Base-by-base conservation (phyloP, 2,329 filamentous ascomycete genomes). In the Fusarium chuoi region DNA sequence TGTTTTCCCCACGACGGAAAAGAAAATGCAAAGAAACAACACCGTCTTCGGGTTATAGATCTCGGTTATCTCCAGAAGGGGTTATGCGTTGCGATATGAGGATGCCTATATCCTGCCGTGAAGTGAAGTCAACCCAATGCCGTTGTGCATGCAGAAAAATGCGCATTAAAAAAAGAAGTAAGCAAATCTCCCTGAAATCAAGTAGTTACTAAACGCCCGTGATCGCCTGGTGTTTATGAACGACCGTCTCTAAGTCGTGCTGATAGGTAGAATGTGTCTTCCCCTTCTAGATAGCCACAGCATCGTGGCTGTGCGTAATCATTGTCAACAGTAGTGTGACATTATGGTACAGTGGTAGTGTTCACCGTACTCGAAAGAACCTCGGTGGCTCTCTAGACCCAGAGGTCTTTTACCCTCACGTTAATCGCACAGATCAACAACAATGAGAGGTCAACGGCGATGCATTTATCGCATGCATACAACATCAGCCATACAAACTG, bases 401-500 rank as follows among this genome's bases (percentile, higher is more conserved):
- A 12, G 22, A 14, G 33, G 35, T 33, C 56, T 58, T 35, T 44
- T 44, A 45, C 48, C 42, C 24, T 42, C 38, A 38, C 39, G 54
- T 42, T 33, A 41, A 52, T 62, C 55, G 7, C 28, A 68, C 63
- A 49, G 48, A 51, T 28, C 30, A 46, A 61, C 33, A 38, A 44
- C 54, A 48, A 41, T 36, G 41, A 62, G 41, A 62, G 54, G 28
- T 54, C 36, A 62, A 28, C 26, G 17, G 41, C 35, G 49, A 28
- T 36, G 36, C n/a, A 39, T 54, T 55, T 74, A 86, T 77, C 84
- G 82, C 85, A 87, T 87, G 77, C 86, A 83, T 67, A 88, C 78
- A 6, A 88, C 86, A 64, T 87, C 85, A 4, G 85, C 83, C 77
- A 85, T 79, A 44, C 83, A 78, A 28, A 88, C 80, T 12, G 84